A percentile compares a stretch with the other conserved stretches of the same genome.
Conservation (phyloP, 805 yeast genomes). For the Candida bentonensis region DNA sequence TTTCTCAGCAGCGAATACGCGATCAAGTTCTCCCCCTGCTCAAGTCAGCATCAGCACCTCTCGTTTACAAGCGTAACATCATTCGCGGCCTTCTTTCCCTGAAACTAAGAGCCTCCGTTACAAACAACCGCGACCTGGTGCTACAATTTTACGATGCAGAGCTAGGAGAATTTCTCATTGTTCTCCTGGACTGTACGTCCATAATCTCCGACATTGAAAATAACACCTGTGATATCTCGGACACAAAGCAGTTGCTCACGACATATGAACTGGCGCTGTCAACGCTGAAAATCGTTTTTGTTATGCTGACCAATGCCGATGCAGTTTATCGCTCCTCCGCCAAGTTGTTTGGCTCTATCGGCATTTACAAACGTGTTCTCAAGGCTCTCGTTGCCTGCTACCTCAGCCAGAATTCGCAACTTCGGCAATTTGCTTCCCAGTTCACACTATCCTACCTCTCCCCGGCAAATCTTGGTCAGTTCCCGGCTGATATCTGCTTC, state of each 20-base stretch:
- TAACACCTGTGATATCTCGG: background rate
- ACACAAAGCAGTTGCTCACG: background rate
- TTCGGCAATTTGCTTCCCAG: background rate
- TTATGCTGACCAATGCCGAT: background rate
- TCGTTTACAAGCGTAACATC: conserved; percentile 1
- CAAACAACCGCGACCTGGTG: background rate
- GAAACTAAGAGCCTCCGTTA: background rate
- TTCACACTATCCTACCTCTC: background rate
- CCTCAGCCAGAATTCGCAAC: background rate
- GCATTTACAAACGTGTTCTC: background rate
- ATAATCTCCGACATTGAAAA: background rate
- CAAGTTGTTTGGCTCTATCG: background rate
- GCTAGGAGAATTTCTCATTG: background rate
- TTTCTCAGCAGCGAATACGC: background rate
- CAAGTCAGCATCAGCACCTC: background rate
- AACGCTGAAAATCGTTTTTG: background rate
- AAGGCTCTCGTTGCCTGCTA: background rate
- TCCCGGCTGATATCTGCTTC: background rate
- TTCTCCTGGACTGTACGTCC: background rate
- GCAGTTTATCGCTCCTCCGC: background rate
- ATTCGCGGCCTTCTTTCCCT: background rate
- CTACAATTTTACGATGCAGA: background rate
- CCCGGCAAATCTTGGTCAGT: background rate
- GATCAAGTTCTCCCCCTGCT: background rate
- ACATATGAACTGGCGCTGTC: background rate